phyloP scores from a whole-genome alignment of 192 early-diverging fungal species.

The Chytriomyces sp. region DNA sequence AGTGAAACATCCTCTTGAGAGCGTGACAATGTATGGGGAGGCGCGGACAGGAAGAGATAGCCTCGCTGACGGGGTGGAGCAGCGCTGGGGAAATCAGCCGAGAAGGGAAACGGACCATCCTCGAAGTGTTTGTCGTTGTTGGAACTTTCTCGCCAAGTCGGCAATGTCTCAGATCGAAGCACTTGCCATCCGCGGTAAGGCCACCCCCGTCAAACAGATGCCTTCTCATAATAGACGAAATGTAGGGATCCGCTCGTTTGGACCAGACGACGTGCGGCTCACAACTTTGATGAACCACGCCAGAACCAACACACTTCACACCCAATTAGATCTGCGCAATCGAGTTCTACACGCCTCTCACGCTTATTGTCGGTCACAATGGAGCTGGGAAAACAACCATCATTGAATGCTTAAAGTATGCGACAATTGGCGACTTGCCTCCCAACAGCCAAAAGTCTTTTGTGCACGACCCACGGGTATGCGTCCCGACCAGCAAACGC shows the following conservation, averaged over 20 bases:
- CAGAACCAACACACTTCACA: no score
- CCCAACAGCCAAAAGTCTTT: slow-evolving; percentile 90
- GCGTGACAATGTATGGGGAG: no score
- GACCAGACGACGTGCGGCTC: no score
- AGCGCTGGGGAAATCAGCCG: no score
- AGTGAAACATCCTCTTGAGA: no score
- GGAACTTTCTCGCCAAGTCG: no score
- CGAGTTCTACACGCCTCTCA: slow-evolving; percentile 87
- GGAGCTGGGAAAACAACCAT: slow-evolving; percentile 94
- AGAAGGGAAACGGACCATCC: no score
- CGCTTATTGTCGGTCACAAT: slow-evolving; percentile 94
- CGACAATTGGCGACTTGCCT: slow-evolving; percentile 87
- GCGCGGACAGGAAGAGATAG: no score
- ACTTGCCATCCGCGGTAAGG: slow-evolving; percentile 44
- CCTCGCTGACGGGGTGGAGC: no score
- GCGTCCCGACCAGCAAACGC: not conserved
- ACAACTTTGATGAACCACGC: slow-evolving; percentile 74
- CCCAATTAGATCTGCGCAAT: no score
- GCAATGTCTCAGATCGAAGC: slow-evolving; percentile 25
- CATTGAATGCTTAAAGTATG: slow-evolving; percentile 96
- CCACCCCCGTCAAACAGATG: not conserved
- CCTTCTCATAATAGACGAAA: not conserved
- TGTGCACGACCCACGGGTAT: slow-evolving; percentile 90
- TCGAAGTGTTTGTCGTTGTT: no score
- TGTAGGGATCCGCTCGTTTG: slow-evolving; percentile 86